Base-by-base conservation (phyloP, 129 eudicot genomes). In the Deinandra increscens region DNA sequence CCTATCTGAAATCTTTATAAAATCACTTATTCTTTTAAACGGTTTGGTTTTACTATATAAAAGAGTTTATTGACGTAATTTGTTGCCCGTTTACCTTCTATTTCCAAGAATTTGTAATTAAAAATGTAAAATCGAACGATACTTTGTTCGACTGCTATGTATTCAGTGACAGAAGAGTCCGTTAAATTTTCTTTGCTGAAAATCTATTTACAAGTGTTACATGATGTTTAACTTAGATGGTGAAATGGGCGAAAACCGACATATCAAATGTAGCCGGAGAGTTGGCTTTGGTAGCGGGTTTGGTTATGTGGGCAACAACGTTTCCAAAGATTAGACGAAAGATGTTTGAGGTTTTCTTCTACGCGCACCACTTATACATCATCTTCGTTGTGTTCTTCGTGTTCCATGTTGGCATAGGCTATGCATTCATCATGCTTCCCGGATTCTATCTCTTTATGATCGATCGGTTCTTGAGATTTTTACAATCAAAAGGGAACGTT, bases 361-460 rank as follows among this genome's bases (percentile, higher is more conserved):
- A 90, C 75, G 66, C 79, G 29, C 97, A 86, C 29, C 77, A 90
- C 64, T 66, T 90, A n/a, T 90, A 90, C 82, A 71, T 86, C 39
- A 50, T 82, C 33, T 90, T 90, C 65, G 2, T 86, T 0, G 64
- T 90, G 48, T 84, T 89, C 85, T 89, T 84, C 42, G 79, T 86
- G 14, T 59, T 86, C 18, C 96, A 89, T 64, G 85, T 89, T 64
- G 94, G 96, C 82, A 81, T 86, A 64, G 45, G 83, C 1, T 89
- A 74, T 13, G 43, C 87, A 46, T 82, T 69, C 75, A 82, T 78
- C 18, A 81, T 81, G 81, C 90, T 89, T 69, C 96, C 96, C 0
- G 92, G 96, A n/a, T 84, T 89, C 78, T 89, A 75, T 70, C 94
- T 89, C 78, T 89, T 89, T 79, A 11, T 84, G 74, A 48, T 89